A percentile compares a stretch with the other conserved stretches of the same genome.
Conservation (phyloP, 2,329 filamentous ascomycete species). For the Colletotrichum agaves region DNA sequence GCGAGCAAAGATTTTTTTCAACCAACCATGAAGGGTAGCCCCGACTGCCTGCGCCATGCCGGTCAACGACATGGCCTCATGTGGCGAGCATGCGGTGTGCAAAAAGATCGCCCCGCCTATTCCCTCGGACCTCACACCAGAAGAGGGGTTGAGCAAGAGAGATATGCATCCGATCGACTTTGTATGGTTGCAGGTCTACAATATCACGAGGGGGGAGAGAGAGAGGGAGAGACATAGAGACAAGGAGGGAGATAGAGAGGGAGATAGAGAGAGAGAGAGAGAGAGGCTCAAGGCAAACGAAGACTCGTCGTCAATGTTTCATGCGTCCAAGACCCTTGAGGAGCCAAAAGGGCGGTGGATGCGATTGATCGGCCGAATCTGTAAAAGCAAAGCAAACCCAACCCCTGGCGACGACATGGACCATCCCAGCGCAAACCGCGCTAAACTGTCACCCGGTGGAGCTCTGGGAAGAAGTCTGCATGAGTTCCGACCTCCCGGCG, state of each 20-base stretch:
- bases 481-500: conserved; percentile 28
- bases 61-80: conserved; percentile 11
- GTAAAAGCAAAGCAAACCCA: background rate
- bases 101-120: background rate
- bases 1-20: conserved; percentile 7
- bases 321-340: conserved; percentile 21
- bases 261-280: conserved; percentile 6
- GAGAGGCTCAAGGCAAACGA: conserved; percentile 9
- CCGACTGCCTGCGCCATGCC: background rate
- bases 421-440: conserved; percentile 28
- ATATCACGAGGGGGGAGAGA: conserved; percentile 4
- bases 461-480: conserved; percentile 27
- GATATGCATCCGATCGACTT: background rate
- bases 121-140: background rate
- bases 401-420: conserved; percentile 2
- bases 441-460: conserved; percentile 31
- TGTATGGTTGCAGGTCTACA: background rate
- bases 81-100: conserved; percentile 12
- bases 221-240: conserved; percentile 12
- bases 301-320: conserved; percentile 33
- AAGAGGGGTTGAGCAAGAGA: conserved; percentile 8
- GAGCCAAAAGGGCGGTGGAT: conserved; percentile 29
- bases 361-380: conserved; percentile 30
- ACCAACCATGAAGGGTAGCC: background rate
- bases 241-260: conserved; percentile 8